A percentile compares a stretch with the other conserved stretches of the same genome.
Evolutionary conservation across 768 basidiomycete species (phyloP).

Genomic region (Phlebiopsis flavidoalba): DNA sequence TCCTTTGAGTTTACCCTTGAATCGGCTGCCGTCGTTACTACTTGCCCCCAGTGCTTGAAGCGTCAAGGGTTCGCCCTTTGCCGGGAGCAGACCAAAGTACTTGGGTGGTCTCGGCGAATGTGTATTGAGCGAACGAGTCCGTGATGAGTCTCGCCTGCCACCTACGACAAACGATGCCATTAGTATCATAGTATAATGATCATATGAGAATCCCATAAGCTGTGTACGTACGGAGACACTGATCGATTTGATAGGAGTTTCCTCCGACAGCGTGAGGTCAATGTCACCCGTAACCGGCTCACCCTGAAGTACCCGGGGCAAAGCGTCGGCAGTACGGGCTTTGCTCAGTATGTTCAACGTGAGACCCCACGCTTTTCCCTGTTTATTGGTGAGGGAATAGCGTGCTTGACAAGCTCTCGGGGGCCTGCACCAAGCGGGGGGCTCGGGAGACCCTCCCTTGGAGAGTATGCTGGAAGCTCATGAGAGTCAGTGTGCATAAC

Average conservation of each 20-base stretch:
- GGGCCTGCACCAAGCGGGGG: background rate
- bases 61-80: background rate
- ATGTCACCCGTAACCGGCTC: conserved; percentile 1
- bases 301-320: conserved; percentile 10
- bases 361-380: conserved; percentile 5
- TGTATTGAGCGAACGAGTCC: conserved; percentile 1
- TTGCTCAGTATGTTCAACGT: background rate
- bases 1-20: conserved; percentile 15
- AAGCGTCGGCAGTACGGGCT: background rate
- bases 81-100: conserved; percentile 11
- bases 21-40: too few relatives aligned
- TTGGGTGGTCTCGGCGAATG: conserved; percentile 2
- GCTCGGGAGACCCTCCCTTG: background rate
- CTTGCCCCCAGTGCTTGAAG: too few relatives aligned
- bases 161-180: background rate
- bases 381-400: conserved; percentile 2
- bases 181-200: background rate
- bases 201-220: background rate
- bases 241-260: conserved; percentile 6
- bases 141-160: conserved; percentile 9
- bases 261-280: conserved; percentile 3
- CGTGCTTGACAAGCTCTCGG: conserved; percentile 3
- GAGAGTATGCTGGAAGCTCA: conserved; percentile 4
- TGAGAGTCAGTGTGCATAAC: background rate
- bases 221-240: conserved; percentile 3